Base-by-base conservation (phyloP, 192 early-diverging fungal genomes). In the Coemansia guatemalensis region DNA sequence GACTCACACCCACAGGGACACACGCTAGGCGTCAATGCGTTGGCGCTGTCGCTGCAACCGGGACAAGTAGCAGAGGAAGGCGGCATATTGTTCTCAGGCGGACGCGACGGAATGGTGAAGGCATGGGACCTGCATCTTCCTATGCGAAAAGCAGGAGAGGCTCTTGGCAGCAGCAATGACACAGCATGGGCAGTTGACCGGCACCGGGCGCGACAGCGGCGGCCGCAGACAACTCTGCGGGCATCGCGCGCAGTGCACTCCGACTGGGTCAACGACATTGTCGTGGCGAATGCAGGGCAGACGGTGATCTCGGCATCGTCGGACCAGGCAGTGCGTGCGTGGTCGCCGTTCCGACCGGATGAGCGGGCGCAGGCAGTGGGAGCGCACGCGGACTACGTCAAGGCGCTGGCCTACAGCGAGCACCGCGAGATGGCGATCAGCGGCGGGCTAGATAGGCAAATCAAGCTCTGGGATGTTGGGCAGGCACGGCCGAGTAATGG, bases 211-310 rank as follows among this genome's bases (percentile, higher is more conserved):
- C 67, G 75, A 29, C 49, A 66, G 60, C 56, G 48, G 29, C 70
- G 75, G 24, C 84, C 84, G 27, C 83, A 79, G 48, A 85, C 94
- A 4, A 87, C 87, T 2, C 86, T 87, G 64, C 74, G 86, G 12
- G 84, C 82, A 18, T 87, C 86, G 25, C 90, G 83, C 56, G 84
- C 91, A 66, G 85, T 91, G 53, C 97, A 99, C 65, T 90, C 87
- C 7, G 95, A 98, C 75, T 99, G 97, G 97, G 89, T 99, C 7
- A 99, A 98, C 73, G 97, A 96, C 59, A 84, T 99, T 49, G 86
- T 68, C 8, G 71, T 61, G 22, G 63, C 68, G 23, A 77, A 68
- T 33, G 60, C 33, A 23, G 58, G 62, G 18, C 49, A 53, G 23
- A 67, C 73, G 83, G 92, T 95, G 3, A 76, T 96, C 0, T 89